Base-by-base conservation (phyloP, 768 basidiomycete genomes). In the Xerocomellus amylosporus region DNA sequence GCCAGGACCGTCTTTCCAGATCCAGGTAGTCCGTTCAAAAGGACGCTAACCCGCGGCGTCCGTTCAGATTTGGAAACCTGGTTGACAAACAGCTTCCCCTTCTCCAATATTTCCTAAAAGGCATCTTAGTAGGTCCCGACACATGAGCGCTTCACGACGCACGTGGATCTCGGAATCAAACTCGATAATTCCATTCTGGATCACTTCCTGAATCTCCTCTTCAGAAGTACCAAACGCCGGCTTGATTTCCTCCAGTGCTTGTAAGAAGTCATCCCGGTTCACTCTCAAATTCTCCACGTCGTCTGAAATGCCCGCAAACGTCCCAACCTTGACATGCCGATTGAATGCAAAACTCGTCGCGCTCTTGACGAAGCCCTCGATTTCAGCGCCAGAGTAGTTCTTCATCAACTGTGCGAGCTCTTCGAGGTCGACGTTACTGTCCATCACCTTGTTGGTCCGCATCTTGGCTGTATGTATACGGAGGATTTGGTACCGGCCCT, bases 331-430 rank as follows among this genome's bases (percentile, higher is more conserved):
- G 64, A 98, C 93, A 68, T 99, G 97, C 38, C 97, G 79, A 64
- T 90, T 95, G 76, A 99, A 96, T 20, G 97, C 96, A 65, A 96
- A 99, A 84, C 89, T 93, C 1, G 96, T 94, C 31, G 97, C 97
- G 66, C 93, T 97, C 81, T 98, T 98, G 72, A 98, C 89, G 42
- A 99, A 75, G 62, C 97, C 97, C 51, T 84, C 84, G 55, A 99
- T 92, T 73, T 99, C 97, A 1, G 97, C 97, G 51, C 97, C 97
- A 8, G 90, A 92, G 69, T 98, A 99, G 75, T 99, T 99, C 78
- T 98, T 99, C 51, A 95, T 98, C 41, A 80, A 55, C 6, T 76
- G 70, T 0, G 96, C 91, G 37, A 99, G 82, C 68, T 98, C 93
- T 4, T 65, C 63, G 6, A 99, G 72, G 71, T 95, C 82, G 38